Conservation (phyloP, 306 rosid species). For the Fagus crenata region DNA sequence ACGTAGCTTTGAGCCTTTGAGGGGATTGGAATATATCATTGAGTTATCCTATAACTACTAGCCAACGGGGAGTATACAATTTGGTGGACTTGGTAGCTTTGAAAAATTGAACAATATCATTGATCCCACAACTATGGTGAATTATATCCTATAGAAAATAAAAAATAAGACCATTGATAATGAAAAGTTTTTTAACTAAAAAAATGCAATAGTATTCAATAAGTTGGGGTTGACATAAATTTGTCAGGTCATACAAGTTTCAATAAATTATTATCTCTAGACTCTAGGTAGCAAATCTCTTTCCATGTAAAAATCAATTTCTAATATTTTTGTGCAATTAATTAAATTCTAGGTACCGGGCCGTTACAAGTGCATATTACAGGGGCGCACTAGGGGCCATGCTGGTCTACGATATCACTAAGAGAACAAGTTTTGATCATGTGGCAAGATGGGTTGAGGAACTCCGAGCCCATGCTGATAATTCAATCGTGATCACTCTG, state of each 20-base stretch:
- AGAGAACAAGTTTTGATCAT: slow-evolving; percentile 70
- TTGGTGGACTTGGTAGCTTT: no score
- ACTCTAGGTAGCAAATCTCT: neutral
- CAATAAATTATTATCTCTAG: no score
- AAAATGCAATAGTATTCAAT: no score
- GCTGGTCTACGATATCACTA: slow-evolving; percentile 85
- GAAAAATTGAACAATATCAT: no score
- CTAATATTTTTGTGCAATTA: neutral
- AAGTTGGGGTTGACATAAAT: neutral
- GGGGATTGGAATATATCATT: no score
- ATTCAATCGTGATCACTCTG: slow-evolving; percentile 63
- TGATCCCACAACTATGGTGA: no score
- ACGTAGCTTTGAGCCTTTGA: no score
- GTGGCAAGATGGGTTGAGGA: slow-evolving; percentile 88
- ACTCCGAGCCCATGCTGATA: slow-evolving; percentile 73
- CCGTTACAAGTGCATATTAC: slow-evolving; percentile 87
- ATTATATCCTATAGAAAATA: no score
- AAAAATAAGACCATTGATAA: no score
- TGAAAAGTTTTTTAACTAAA: no score
- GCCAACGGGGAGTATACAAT: no score
- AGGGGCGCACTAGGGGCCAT: slow-evolving; percentile 91
- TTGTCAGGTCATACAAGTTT: neutral
- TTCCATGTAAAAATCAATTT: neutral
- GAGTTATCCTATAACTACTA: no score
- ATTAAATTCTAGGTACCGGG: slow-evolving; percentile 67